Evolutionary conservation across 495 filamentous ascomycete genomes (phyloP), one percentile per base, ranked within the genome.

Genomic region (Xylaria venustula): DNA sequence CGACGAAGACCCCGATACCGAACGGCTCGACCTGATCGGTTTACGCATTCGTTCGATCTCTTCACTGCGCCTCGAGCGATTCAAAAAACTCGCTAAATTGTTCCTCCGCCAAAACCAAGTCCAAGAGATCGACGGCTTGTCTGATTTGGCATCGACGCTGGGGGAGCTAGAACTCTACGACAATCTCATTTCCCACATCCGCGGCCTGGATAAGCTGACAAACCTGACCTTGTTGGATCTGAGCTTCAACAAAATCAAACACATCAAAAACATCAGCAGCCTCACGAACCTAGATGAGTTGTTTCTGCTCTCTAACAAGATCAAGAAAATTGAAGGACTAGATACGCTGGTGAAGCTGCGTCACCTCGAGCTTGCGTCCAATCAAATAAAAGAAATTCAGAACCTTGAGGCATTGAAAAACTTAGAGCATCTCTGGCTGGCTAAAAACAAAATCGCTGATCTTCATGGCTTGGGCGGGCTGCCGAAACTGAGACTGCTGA

Each of bases 181-280:
- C 73, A 99, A 99, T 71, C 80, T 93, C n/a, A 92, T 98, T 67
- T 83, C 86, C 3, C 92, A 96, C 70, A 83, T 97, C 68, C 85
- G 88, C 64, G 90, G 90, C 34, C 82, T 99, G 28, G 91, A 96
- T 26, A 81, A 86, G 46, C 84, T 97, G 36, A 79, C 76, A 8
- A 79, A 90, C 32, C 80, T 99, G 19, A 90, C 81, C 14, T 89
- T 79, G 56, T 83, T 99, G 49, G 94, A 99, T 70, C 79, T 99
- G 37, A 93, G 90, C 68, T 99, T 96, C 85, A 99, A 99, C 76
- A 97, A 97, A 79, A 93, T 99, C 77, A 97, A 96, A 73, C 93
- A 98, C 71, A 96, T 99, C 81, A 95, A 95, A 77, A 85, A 92
- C 68, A 75, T 98, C 66, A 80, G 84, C 40, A 90, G 95, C 71